These are phyloP conservation scores for Penicillium roqueforti DNA, from an alignment of 495 filamentous ascomycete species.

Conservation along the genomic window DNA sequence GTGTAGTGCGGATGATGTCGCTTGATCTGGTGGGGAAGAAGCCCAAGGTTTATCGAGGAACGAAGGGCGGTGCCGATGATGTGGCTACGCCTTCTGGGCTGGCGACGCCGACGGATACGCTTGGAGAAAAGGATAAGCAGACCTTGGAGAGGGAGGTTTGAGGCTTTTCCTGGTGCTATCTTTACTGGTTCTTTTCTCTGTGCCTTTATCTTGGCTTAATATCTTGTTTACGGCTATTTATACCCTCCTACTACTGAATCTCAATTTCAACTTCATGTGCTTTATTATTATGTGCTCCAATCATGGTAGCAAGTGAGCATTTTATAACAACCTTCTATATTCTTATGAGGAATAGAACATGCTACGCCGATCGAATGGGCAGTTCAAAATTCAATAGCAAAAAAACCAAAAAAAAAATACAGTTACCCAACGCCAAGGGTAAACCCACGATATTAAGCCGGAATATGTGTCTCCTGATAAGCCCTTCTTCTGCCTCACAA, in stretches of 20 bases:
- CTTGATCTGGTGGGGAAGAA: slow-evolving; percentile 65
- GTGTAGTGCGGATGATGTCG: slow-evolving; percentile 62
- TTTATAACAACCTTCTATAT: not conserved
- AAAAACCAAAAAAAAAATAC: not conserved
- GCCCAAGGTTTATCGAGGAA: slow-evolving; percentile 26
- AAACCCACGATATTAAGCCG: not conserved
- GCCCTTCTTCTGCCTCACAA: not conserved
- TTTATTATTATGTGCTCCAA: not conserved
- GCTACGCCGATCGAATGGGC: not conserved
- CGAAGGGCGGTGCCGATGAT: slow-evolving; percentile 16
- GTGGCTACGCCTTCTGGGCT: slow-evolving; percentile 27
- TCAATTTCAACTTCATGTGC: not conserved
- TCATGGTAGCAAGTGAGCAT: not conserved
- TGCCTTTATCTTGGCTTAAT: not conserved
- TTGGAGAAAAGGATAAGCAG: slow-evolving; percentile 25
- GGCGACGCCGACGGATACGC: slow-evolving; percentile 30
- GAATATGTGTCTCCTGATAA: not conserved
- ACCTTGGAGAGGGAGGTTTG: slow-evolving; percentile 6
- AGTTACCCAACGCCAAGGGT: not conserved
- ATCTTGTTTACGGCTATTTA: slow-evolving; percentile 6
- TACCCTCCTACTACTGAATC: slow-evolving; percentile 11
- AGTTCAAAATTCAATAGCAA: not conserved
- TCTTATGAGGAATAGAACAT: not conserved
- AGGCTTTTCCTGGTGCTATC: not conserved
- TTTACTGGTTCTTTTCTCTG: not conserved